A percentile compares a stretch with the other conserved stretches of the same genome.
Conservation (phyloP, 768 basidiomycete species). For the Boletus subcaerulescens region DNA sequence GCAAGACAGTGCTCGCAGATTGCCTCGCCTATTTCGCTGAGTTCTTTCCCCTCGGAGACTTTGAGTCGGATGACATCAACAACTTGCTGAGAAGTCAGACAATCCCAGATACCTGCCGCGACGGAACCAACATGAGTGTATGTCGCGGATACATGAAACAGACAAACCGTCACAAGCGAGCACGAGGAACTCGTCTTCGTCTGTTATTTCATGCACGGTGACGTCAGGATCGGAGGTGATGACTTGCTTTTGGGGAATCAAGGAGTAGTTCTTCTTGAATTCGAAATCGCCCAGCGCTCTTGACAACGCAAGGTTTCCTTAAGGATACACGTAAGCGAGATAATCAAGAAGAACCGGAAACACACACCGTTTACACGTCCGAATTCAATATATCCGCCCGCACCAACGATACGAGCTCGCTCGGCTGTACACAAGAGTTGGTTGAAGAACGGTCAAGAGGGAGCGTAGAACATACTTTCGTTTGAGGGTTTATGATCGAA, state of each 20-base stretch:
- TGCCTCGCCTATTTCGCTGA: constrained; percentile 82
- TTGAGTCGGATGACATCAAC: constrained; percentile 84
- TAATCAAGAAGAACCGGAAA: not conserved
- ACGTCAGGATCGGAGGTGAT: constrained; percentile 96
- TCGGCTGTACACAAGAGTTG: constrained; percentile 52
- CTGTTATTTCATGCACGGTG: constrained; percentile 71
- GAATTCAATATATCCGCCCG: constrained; percentile 95
- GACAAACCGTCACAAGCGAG: constrained; percentile 91
- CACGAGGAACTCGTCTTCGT: constrained; percentile 96
- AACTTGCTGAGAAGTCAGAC: constrained; percentile 88
- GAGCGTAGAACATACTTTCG: constrained; percentile 51
- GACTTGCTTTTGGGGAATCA: constrained; percentile 85
- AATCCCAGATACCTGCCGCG: constrained; percentile 92
- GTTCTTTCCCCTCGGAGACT: constrained; percentile 72
- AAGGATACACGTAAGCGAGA: not conserved
- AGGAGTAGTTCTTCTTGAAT: constrained; percentile 89
- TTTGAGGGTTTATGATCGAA: constrained; percentile 96
- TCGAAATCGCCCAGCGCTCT: constrained; percentile 97
- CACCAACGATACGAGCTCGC: constrained; percentile 78
- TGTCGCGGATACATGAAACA: not conserved
- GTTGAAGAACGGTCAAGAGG: not conserved
- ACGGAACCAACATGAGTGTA: constrained; percentile 4
- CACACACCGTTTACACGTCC: constrained; percentile 92
- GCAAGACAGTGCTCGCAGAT: constrained; percentile 94
- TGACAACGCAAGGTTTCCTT: constrained; percentile 94